These are phyloP conservation scores for Trichophaea hybrida DNA, from an alignment of 2,329 filamentous ascomycete species.

Conservation along the genomic window DNA sequence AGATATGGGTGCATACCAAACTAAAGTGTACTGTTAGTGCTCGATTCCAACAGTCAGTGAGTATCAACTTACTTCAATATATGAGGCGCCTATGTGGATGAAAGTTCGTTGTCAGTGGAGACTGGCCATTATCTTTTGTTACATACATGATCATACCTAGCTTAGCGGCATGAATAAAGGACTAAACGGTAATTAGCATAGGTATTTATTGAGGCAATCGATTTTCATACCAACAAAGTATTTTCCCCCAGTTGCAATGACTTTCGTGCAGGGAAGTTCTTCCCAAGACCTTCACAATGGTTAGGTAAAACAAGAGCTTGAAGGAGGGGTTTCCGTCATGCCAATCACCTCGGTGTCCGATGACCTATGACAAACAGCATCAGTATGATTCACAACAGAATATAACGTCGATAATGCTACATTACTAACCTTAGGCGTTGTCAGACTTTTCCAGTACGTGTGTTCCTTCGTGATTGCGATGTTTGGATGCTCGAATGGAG, in stretches of 20 bases:
- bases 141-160: slow-evolving; percentile 45
- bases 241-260: slow-evolving; percentile 94
- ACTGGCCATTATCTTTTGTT: neutral
- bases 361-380: slow-evolving; percentile 31
- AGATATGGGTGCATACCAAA: slow-evolving; percentile 10
- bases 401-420: neutral
- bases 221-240: slow-evolving; percentile 48
- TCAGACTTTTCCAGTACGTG: slow-evolving; percentile 91
- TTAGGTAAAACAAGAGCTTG: slow-evolving; percentile 7
- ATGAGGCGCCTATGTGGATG: slow-evolving; percentile 34
- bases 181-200: slow-evolving; percentile 35
- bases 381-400: neutral
- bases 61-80: slow-evolving; percentile 42
- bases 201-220: slow-evolving; percentile 6
- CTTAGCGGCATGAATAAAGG: slow-evolving; percentile 92
- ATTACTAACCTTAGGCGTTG: slow-evolving; percentile 55
- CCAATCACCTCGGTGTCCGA: slow-evolving; percentile 44
- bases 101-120: neutral
- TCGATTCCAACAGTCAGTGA: no score
- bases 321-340: slow-evolving; percentile 15
- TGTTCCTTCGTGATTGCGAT: slow-evolving; percentile 82
- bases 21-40: slow-evolving; percentile 7
- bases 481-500: slow-evolving; percentile 82
- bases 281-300: slow-evolving; percentile 59
- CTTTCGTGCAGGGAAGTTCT: slow-evolving; percentile 69